Percentiles rank a stretch among this genome's conserved stretches.
Conservation (phyloP, 2,329 filamentous ascomycete species). For the Nigrograna mackinnonii region DNA sequence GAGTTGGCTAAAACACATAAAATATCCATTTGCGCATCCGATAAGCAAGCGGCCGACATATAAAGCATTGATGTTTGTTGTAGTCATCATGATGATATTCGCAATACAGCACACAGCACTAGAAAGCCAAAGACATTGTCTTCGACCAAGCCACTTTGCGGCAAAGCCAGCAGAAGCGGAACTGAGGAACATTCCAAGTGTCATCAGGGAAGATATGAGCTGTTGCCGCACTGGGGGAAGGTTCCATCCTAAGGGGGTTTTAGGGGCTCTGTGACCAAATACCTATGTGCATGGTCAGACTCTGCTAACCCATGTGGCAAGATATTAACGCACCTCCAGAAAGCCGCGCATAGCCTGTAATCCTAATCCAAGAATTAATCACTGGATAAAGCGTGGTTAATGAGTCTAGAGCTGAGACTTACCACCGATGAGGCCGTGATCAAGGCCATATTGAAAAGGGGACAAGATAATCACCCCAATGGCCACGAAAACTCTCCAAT, state of each 20-base stretch:
- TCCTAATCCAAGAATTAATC: too few species aligned
- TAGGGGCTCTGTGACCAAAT: conserved; percentile 34
- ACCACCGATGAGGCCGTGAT: conserved; percentile 56
- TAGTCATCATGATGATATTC: conserved; percentile 58
- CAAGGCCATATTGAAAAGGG: conserved; percentile 57
- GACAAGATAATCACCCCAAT: too few species aligned
- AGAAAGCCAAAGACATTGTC: conserved; percentile 51
- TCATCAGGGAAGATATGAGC: conserved; percentile 51
- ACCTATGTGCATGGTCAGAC: conserved; percentile 14
- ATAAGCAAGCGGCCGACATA: conserved; percentile 60
- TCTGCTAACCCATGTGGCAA: neutral
- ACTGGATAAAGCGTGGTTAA: too few species aligned
- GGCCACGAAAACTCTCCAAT: too few species aligned
- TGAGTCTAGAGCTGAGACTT: too few species aligned
- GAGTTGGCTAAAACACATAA: conserved; percentile 59
- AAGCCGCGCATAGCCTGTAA: conserved; percentile 57
- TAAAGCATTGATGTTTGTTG: conserved; percentile 54
- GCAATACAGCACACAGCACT: conserved; percentile 53
- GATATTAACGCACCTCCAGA: conserved; percentile 44
- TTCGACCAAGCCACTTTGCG: conserved; percentile 44
- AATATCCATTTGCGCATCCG: conserved; percentile 54
- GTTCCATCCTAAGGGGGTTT: conserved; percentile 47
- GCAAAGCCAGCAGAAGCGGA: conserved; percentile 42
- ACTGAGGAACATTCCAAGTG: conserved; percentile 48
- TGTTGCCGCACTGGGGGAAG: conserved; percentile 46